Evolutionary conservation across 2,329 filamentous ascomycete species (phyloP).

Genomic region (Ceratocystis huliohia): DNA sequence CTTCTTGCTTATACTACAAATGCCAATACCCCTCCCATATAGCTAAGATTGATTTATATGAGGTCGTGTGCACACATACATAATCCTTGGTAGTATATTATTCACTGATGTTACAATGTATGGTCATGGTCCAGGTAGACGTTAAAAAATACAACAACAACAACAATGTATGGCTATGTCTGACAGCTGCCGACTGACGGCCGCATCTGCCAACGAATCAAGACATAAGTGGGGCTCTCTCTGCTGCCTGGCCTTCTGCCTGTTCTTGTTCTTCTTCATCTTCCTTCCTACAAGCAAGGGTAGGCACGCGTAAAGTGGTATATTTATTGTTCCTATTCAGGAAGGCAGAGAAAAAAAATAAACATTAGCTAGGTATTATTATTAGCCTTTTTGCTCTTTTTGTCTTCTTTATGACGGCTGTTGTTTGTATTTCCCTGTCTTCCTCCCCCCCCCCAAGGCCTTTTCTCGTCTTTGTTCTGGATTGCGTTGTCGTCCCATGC

Average conservation of each 20-base stretch:
- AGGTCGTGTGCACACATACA: too few species aligned
- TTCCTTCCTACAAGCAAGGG: neutral
- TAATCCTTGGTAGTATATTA: too few species aligned
- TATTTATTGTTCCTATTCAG: conserved; percentile 21
- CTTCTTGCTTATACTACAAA: neutral
- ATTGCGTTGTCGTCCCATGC: neutral
- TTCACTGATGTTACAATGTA: too few species aligned
- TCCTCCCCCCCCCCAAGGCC: neutral
- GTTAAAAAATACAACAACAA: too few species aligned
- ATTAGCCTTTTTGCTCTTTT: neutral
- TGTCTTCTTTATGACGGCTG: neutral
- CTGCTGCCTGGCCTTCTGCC: too few species aligned
- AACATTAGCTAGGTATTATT: neutral
- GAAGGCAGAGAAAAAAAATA: neutral
- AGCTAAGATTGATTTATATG: too few species aligned
- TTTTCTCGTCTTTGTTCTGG: neutral
- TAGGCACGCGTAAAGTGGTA: conserved; percentile 1
- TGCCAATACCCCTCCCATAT: neutral
- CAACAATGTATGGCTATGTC: too few species aligned
- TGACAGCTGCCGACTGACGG: too few species aligned
- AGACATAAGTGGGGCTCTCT: too few species aligned
- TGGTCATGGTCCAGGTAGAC: too few species aligned
- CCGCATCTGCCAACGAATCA: too few species aligned
- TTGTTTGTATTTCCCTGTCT: neutral
- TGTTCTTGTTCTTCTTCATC: too few species aligned